Evolutionary conservation across 148 eudicot genomes (phyloP).

Genomic region (Pharnaceum exiguum): DNA sequence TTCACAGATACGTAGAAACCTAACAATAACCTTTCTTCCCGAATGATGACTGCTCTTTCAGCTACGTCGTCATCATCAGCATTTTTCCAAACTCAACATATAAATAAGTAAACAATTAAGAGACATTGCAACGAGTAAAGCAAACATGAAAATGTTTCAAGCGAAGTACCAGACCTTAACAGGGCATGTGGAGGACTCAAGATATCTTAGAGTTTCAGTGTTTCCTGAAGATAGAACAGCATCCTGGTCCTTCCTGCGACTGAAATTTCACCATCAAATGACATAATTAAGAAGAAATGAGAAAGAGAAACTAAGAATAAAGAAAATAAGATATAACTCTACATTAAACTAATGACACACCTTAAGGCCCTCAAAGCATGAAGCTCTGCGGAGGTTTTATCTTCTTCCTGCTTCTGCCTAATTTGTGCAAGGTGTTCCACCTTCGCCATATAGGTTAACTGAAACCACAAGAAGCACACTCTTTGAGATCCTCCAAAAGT

Average conservation of each 20-base stretch:
- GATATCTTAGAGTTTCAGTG: conserved; percentile 41
- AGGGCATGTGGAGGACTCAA: conserved; percentile 35
- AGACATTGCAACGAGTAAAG: neutral
- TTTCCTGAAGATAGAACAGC: conserved; percentile 27
- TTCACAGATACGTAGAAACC: too few relatives aligned
- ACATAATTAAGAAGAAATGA: neutral
- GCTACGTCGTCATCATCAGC: too few relatives aligned
- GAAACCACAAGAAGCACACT: conserved; percentile 10
- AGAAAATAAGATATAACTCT: neutral
- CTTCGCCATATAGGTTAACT: conserved; percentile 56
- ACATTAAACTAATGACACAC: conserved; percentile 27
- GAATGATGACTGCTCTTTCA: too few relatives aligned
- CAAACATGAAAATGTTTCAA: neutral
- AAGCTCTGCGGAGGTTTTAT: conserved; percentile 63
- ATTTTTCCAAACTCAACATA: too few relatives aligned
- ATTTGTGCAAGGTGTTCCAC: conserved; percentile 60
- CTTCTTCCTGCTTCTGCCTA: conserved; percentile 74
- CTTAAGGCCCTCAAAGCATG: conserved; percentile 75
- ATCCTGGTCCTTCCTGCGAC: conserved; percentile 18
- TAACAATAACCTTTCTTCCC: too few relatives aligned
- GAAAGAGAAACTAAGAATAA: conserved; percentile 1
- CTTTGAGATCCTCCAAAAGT: conserved; percentile 1
- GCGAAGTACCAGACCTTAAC: conserved; percentile 38
- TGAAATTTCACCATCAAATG: conserved; percentile 20
- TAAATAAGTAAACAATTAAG: too few relatives aligned